A percentile compares a stretch with the other conserved stretches of the same genome.
Evolutionary conservation across 108 stramenopile genomes (phyloP).

Genomic region (Cyclostephanos invisitatus): DNA sequence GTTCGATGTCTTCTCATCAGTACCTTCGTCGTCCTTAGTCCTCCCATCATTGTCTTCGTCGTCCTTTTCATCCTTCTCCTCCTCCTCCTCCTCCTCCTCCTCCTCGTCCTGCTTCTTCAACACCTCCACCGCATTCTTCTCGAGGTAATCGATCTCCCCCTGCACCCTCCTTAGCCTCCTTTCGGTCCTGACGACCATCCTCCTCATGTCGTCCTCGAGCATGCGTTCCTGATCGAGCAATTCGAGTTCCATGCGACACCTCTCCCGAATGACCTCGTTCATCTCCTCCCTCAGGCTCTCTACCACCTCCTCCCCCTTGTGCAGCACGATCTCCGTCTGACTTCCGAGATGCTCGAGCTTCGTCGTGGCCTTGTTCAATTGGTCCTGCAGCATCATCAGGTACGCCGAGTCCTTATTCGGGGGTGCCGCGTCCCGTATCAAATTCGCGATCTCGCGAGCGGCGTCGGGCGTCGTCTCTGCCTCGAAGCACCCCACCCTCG

Average conservation of each 20-base stretch:
- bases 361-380: constrained; percentile 40
- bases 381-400: constrained; percentile 46
- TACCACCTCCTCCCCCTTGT: constrained; percentile 51
- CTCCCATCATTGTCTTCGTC: not conserved
- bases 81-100: constrained; percentile 4
- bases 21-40: not conserved
- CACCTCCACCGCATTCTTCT: constrained; percentile 43
- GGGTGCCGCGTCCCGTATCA: constrained; percentile 50
- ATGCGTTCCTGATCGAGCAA: constrained; percentile 42
- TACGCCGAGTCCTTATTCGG: constrained; percentile 44
- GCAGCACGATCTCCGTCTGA: constrained; percentile 47
- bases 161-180: constrained; percentile 42
- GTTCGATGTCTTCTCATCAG: not conserved
- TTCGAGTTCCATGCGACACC: constrained; percentile 50
- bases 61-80: constrained; percentile 18
- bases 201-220: constrained; percentile 43
- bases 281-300: constrained; percentile 46
- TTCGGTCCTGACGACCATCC: constrained; percentile 40
- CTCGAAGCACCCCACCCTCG: constrained; percentile 35
- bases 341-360: constrained; percentile 40
- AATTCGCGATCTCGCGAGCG: constrained; percentile 37
- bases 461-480: constrained; percentile 36
- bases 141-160: constrained; percentile 50
- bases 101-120: constrained; percentile 32
- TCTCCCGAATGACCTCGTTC: constrained; percentile 51